Percentiles rank a stretch among this genome's conserved stretches.
These are phyloP conservation scores for Scheffersomyces parashehatae DNA, from an alignment of 1,139 yeast genomes.

Conservation along the genomic window DNA sequence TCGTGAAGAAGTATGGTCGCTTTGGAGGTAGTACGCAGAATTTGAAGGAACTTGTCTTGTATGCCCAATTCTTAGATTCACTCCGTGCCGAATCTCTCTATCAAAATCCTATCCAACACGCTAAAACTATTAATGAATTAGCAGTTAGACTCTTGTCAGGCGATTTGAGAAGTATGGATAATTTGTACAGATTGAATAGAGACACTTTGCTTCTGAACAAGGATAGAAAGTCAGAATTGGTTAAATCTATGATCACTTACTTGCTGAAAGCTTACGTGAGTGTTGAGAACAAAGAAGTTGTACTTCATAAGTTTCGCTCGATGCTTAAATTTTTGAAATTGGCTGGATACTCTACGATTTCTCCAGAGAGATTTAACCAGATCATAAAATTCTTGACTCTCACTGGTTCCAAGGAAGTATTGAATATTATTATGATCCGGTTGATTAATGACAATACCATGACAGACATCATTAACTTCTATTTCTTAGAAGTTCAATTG, in stretches of 20 bases:
- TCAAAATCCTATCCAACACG: not conserved
- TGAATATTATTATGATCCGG: slow-evolving; percentile 31
- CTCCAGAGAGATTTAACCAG: slow-evolving; percentile 23
- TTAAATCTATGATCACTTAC: slow-evolving; percentile 15
- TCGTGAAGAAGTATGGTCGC: slow-evolving; percentile 17
- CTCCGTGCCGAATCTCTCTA: slow-evolving; percentile 7
- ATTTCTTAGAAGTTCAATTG: slow-evolving; percentile 28
- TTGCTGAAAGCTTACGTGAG: slow-evolving; percentile 13
- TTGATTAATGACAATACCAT: slow-evolving; percentile 18
- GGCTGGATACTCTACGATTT: slow-evolving; percentile 18
- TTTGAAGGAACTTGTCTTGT: slow-evolving; percentile 18
- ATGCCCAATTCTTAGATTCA: slow-evolving; percentile 22
- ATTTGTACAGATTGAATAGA: slow-evolving; percentile 10
- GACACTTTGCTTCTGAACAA: slow-evolving; percentile 7
- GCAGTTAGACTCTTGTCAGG: slow-evolving; percentile 8
- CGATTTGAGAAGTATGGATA: slow-evolving; percentile 17
- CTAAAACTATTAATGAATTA: slow-evolving; percentile 4
- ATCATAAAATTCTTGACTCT: slow-evolving; percentile 30
- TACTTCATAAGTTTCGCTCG: slow-evolving; percentile 11
- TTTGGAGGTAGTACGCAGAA: slow-evolving; percentile 12
- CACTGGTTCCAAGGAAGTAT: slow-evolving; percentile 21
- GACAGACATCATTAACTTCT: slow-evolving; percentile 26
- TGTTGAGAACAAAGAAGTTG: not conserved
- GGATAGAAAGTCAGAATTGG: slow-evolving; percentile 13
- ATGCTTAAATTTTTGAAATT: slow-evolving; percentile 25